Percentiles rank a stretch among this genome's conserved stretches.
Evolutionary conservation across 768 basidiomycete genomes (phyloP).

Genomic region (Tricholoma sp.): DNA sequence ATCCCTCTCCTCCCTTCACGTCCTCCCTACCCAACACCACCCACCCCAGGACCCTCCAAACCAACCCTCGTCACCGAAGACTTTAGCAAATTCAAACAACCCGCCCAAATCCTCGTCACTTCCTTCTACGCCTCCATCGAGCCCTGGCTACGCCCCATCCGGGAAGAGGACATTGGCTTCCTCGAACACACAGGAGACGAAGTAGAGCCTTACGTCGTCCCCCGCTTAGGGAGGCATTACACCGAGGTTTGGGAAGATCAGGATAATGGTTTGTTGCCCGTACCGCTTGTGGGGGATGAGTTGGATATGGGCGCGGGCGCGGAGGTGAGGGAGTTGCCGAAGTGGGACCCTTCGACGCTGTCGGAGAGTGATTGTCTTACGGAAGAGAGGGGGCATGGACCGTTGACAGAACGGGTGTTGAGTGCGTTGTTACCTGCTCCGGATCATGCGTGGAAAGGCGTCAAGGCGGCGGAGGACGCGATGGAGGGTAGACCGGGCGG

Average conservation of each 20-base stretch:
- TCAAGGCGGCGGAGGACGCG: constrained; percentile 78
- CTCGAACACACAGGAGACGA: constrained; percentile 90
- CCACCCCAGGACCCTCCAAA: constrained; percentile 77
- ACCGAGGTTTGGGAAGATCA: constrained; percentile 91
- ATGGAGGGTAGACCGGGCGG: constrained; percentile 82
- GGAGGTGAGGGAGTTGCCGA: constrained; percentile 35
- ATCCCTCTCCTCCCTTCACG: constrained; percentile 51
- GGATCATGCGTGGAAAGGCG: constrained; percentile 67
- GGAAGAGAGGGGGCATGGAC: constrained; percentile 82
- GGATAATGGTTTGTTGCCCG: constrained; percentile 49
- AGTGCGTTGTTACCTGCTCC: constrained; percentile 69
- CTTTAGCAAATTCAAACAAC: constrained; percentile 79
- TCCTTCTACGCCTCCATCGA: constrained; percentile 90
- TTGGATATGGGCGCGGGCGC: background rate
- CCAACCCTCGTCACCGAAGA: constrained; percentile 83
- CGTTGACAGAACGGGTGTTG: constrained; percentile 79
- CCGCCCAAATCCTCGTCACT: constrained; percentile 58
- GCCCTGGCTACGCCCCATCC: constrained; percentile 82
- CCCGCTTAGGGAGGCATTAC: constrained; percentile 84
- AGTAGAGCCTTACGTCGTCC: constrained; percentile 80
- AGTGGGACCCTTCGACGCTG: constrained; percentile 82
- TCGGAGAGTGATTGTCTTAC: constrained; percentile 61
- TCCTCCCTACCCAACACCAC: constrained; percentile 57
- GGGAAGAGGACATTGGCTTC: constrained; percentile 95
- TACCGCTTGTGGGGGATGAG: constrained; percentile 17